Conservation (phyloP, 257 asterid genomes). For the Gentiana dahurica region DNA sequence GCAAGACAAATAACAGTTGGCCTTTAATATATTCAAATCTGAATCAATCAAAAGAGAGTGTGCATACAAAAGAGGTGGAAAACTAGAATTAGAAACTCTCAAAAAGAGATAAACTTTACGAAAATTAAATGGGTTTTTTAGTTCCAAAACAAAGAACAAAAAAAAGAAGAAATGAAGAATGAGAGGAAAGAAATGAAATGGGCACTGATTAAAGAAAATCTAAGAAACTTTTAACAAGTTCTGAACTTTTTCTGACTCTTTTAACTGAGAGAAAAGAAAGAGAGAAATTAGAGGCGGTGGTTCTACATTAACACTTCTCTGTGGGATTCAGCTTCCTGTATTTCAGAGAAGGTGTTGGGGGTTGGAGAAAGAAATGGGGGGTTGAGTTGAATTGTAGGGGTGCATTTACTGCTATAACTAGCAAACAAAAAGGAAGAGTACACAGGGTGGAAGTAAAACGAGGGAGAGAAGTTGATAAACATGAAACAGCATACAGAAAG, state of each 20-base stretch:
- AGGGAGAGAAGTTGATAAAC: not conserved
- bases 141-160: conserved; percentile 1
- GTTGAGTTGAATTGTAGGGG: not conserved
- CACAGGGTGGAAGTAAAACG: not conserved
- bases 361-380: conserved; percentile 2
- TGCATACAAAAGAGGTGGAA: conserved; percentile 4
- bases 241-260: conserved; percentile 2
- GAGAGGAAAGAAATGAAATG: conserved; percentile 11
- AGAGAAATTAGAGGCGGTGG: conserved; percentile 8
- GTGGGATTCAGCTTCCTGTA: conserved; percentile 3
- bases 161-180: not conserved
- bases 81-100: conserved; percentile 1
- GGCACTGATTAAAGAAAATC: conserved; percentile 5
- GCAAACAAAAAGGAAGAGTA: conserved; percentile 3
- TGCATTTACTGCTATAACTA: not conserved
- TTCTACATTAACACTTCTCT: conserved; percentile 8
- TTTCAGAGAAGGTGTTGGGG: conserved; percentile 3
- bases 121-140: not conserved
- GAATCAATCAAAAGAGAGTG: conserved; percentile 11
- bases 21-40: conserved; percentile 30
- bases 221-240: conserved; percentile 3
- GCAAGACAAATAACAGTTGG: not conserved
- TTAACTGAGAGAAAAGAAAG: not conserved
- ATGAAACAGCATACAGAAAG: no score
- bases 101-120: not conserved